Evolutionary conservation across 306 rosid species (phyloP), one percentile per base, ranked within the genome.

Genomic region (Acacia melanoxylon): DNA sequence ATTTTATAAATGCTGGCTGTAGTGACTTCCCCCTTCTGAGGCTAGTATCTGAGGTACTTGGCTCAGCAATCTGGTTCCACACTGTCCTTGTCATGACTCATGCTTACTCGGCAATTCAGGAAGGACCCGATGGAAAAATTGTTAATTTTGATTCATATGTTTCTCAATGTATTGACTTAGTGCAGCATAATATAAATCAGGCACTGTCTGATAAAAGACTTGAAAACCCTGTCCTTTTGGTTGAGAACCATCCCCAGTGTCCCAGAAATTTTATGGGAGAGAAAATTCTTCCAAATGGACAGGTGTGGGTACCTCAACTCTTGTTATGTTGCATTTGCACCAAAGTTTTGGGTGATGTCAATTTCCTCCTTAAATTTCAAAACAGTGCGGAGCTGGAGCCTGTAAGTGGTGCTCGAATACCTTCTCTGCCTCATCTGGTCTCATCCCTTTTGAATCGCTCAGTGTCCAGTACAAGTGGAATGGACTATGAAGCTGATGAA

Each of bases 161-260:
- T 85, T 84, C 90, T 77, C 89, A 86, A 5, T 83, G 93, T 80
- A 85, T 92, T 22, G 81, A 88, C 69, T 62, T 89, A 80, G 82
- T 93, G 86, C 98, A 89, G 88, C 92, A 89, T 83, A 78, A 83
- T 88, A 92, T 95, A 86, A 93, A 93, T 69, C 97, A 89, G 89
- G 97, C 94, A 41, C 85, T 93, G 75, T 84, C 89, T 8, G 95
- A 91, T 91, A 75, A 90, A 61, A 90, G 85, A 84, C 94, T 95
- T 84, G 98, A 95, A 86, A 95, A 83, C 72, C 99, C 98, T 14
- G 86, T 89, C 20, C 89, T 93, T 75, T 87, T 95, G 81, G 99
- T 95, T 83, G 99, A 95, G 90, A 95, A 93, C 86, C 99, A 95
- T 89, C 90, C 92, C 86, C 89, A 85, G 44, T 95, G 97, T 85